A percentile compares a stretch with the other conserved stretches of the same genome.
Conservation (phyloP, 768 basidiomycete genomes). For the Rhodotorula graminis region DNA sequence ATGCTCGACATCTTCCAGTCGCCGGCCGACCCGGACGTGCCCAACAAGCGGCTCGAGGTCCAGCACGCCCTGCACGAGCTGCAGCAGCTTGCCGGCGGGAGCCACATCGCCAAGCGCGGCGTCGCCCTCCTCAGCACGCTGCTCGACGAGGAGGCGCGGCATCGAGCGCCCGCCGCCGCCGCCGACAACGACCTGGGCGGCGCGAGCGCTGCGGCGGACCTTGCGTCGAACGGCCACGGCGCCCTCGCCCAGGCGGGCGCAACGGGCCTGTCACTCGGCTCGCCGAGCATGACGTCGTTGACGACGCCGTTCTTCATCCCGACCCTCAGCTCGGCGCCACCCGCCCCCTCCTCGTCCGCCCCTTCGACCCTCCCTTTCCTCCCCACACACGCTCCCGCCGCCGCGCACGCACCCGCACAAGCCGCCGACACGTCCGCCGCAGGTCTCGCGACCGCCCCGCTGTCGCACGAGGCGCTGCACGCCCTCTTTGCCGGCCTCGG, state of each 20-base stretch:
- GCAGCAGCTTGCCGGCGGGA: background rate
- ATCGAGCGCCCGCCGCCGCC: background rate
- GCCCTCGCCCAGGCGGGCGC: slow-evolving; percentile 1
- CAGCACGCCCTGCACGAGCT: slow-evolving; percentile 27
- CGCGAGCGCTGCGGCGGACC: background rate
- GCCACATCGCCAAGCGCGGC: slow-evolving; percentile 31
- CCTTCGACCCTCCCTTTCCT: background rate
- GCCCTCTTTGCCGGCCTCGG: slow-evolving; percentile 1
- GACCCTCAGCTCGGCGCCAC: background rate
- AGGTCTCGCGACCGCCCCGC: background rate
- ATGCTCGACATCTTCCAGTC: slow-evolving; percentile 38
- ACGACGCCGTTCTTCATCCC: slow-evolving; percentile 24
- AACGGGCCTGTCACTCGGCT: slow-evolving; percentile 1
- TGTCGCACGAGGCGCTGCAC: slow-evolving; percentile 3
- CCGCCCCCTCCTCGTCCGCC: background rate
- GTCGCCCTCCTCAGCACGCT: slow-evolving; percentile 31
- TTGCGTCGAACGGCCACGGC: too few relatives aligned
- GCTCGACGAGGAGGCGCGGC: slow-evolving; percentile 35
- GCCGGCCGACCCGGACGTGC: slow-evolving; percentile 23
- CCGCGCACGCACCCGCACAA: too few relatives aligned
- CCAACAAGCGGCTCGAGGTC: slow-evolving; percentile 32
- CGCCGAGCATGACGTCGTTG: background rate
- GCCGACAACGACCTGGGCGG: background rate
- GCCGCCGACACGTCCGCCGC: background rate
- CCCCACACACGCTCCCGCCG: background rate